Evolutionary conservation across 1,284 basidiomycete genomes (phyloP).

Genomic region (Trametes polyzona): DNA sequence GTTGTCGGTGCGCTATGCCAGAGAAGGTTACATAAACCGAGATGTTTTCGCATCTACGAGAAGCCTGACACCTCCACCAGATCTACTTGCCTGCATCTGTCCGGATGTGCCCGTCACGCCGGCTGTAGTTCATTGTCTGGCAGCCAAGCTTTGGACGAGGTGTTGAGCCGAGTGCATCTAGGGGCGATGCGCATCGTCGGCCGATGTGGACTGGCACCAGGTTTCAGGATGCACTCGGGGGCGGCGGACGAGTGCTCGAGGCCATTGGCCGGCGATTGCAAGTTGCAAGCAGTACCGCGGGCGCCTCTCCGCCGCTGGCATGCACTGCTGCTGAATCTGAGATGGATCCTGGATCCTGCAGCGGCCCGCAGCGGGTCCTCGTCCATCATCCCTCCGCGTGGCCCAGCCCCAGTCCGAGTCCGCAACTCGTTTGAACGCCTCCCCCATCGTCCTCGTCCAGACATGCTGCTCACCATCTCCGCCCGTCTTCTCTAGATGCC

Average conservation of each 20-base stretch:
- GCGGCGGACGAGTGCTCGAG: background rate
- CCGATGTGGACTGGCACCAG: background rate
- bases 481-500: background rate
- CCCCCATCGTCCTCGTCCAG: background rate
- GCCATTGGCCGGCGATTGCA: background rate
- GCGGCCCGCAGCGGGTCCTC: no score
- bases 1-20: slow-evolving; percentile 16
- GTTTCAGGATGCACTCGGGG: background rate
- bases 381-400: background rate
- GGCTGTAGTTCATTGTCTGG: background rate
- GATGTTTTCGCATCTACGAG: slow-evolving; percentile 5
- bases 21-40: slow-evolving; percentile 20
- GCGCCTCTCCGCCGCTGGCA: no score
- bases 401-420: background rate
- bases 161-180: background rate
- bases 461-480: background rate
- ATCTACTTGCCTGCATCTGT: slow-evolving; percentile 20
- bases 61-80: slow-evolving; percentile 18
- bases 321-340: no score
- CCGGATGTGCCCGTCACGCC: slow-evolving; percentile 11
- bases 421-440: slow-evolving; percentile 2
- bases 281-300: no score
- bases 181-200: background rate
- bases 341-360: no score
- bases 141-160: background rate